phyloP scores from a whole-genome alignment of 2,329 filamentous ascomycete species.

The Boeremia lycopersici region DNA sequence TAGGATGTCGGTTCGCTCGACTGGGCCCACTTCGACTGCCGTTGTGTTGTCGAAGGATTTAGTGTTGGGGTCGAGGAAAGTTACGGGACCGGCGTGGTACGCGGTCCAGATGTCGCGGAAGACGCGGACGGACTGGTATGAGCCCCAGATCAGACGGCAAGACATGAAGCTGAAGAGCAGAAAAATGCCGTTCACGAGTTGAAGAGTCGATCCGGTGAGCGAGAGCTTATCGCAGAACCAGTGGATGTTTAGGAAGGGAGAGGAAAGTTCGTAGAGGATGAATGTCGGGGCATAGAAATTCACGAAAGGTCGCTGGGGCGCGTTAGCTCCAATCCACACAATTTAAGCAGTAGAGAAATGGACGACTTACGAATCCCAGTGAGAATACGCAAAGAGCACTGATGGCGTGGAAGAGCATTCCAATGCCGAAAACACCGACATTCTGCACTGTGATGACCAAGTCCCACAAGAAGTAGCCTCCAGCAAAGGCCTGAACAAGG shows the following conservation, averaged over 20 bases:
- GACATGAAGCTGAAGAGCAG: conserved; percentile 77
- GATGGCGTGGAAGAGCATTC: conserved; percentile 77
- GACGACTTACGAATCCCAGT: conserved; percentile 73
- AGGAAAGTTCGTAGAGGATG: conserved; percentile 86
- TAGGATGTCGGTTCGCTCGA: conserved; percentile 53
- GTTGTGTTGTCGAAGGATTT: conserved; percentile 36
- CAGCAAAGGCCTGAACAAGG: conserved; percentile 76
- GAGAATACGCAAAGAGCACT: conserved; percentile 76
- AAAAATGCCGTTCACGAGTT: conserved; percentile 77
- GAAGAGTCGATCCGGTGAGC: conserved; percentile 74
- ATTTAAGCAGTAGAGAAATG: background rate
- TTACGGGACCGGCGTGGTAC: conserved; percentile 33
- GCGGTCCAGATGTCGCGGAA: conserved; percentile 68
- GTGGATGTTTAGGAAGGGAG: conserved; percentile 84
- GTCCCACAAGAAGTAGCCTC: conserved; percentile 87
- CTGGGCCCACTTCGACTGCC: conserved; percentile 18
- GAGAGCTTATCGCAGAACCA: conserved; percentile 90
- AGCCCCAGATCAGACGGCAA: conserved; percentile 79
- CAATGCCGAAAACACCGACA: conserved; percentile 74
- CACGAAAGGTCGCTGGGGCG: conserved; percentile 73
- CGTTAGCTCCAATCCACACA: background rate
- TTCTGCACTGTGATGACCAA: conserved; percentile 71
- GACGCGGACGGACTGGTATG: conserved; percentile 69
- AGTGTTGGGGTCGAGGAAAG: conserved; percentile 35
- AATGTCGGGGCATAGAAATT: conserved; percentile 83